A percentile compares a stretch with the other conserved stretches of the same genome.
Conservation (phyloP, 1,139 yeast genomes). For the Saccharomyces hybrid region DNA sequence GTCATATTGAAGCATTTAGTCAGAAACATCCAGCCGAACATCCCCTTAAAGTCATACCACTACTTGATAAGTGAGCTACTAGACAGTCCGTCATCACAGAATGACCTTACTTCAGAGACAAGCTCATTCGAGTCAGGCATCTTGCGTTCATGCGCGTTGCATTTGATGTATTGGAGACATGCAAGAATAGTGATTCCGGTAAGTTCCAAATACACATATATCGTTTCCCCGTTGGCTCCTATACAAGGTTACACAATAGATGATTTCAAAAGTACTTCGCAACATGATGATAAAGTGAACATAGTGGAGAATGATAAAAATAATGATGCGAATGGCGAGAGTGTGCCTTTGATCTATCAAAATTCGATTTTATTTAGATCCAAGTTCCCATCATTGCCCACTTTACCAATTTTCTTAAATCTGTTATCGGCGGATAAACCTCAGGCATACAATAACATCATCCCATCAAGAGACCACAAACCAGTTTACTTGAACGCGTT, state of each 20-base stretch:
- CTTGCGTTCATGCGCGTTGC: constrained; percentile 69
- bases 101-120: neutral
- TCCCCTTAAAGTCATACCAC: constrained; percentile 26
- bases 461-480: constrained; percentile 80
- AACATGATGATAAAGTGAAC: neutral
- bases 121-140: constrained; percentile 29
- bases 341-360: constrained; percentile 24
- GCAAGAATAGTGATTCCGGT: constrained; percentile 81
- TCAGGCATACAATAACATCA: constrained; percentile 58
- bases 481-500: constrained; percentile 70
- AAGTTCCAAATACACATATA: constrained; percentile 64
- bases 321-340: neutral
- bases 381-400: constrained; percentile 69
- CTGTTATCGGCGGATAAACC: constrained; percentile 69
- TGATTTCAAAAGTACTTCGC: constrained; percentile 10
- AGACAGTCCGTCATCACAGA: constrained; percentile 8
- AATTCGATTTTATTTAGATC: constrained; percentile 45
- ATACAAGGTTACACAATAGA: constrained; percentile 35
- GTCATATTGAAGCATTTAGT: constrained; percentile 27
- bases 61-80: constrained; percentile 25
- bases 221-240: constrained; percentile 87
- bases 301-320: constrained; percentile 5
- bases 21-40: constrained; percentile 28
- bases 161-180: constrained; percentile 84
- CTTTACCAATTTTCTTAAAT: constrained; percentile 65